Evolutionary conservation across 129 eudicot genomes (phyloP), one percentile per base, ranked within the genome.

Genomic region (Artemisia tridentata): DNA sequence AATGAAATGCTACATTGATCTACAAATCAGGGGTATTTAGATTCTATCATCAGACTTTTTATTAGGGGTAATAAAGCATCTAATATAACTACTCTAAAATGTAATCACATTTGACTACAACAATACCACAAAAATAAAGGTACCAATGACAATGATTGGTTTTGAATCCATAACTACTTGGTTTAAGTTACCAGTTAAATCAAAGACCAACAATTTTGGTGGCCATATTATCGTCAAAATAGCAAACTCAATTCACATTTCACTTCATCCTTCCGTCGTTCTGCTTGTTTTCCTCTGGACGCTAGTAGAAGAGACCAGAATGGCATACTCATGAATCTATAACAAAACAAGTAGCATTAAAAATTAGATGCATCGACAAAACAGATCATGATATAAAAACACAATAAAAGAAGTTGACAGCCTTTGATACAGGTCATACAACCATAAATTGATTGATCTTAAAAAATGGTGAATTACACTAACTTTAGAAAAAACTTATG

Each of bases 321-420:
- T 19, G 65, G 31, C 19, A 8, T 34, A 3, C 56, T 74, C 65
- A 74, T 74, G 78, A 74, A 64, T 71, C 78, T 74, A 34, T 17
- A 73, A 51, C 23, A 73, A 51, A 54, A 31, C 63, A 49, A 73
- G 63, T 51, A 72, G 62, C 38, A 72, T 62, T 11, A 15, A 31
- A 38, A 27, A 54, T n/a, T 29, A 53, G 34, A 17, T 29, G 11
- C 45, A 65, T 5, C 23, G 5, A 47, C 43, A 54, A 55, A 38
- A 48, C 34, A 0, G 34, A 53, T 53, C 47, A 58, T 58, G 11
- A 46, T 2, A 58, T 19, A 23, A 25, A 3, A 6, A 54, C 38
- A 17, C 38, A 2, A 45, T 4, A 65, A 65, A 11, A 51, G 2
- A 65, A 14, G 43, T 61, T 27, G 29, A 13, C 20, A 27, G 4